Base-by-base conservation (phyloP, 345 rosid species). In the Populus davidiana region DNA sequence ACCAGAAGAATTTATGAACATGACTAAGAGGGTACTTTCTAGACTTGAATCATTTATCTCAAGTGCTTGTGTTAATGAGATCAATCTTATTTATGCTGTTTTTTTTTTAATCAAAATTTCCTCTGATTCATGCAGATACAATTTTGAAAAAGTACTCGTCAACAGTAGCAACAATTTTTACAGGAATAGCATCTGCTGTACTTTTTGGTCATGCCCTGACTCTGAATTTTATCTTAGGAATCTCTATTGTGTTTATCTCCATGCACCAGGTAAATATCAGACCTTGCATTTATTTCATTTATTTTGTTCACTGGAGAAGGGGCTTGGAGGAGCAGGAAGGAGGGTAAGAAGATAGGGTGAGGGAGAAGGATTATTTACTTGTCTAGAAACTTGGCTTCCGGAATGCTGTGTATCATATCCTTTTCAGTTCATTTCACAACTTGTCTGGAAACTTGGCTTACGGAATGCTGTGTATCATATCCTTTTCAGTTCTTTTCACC, bases 71-170 rank as follows among this genome's bases (percentile, higher is more conserved):
- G 62, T 43, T 43, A 43, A 43, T 13, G 13, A 43, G 47, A 3
- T n/a, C 62, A 56, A n/a, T n/a, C 27, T 2, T 23, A 56, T 56
- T 56, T n/a, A 8, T 56, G 62, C 62, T 21, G 13, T 4, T 33
- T 33, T 33, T 33, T 4, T n/a, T 56, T 56, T 21, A 56, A 56
- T 56, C 27, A 56, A n/a, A 56, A 56, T 56, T 56, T 56, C 62
- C 62, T 56, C 25, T 80, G 74, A 47, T 86, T 80, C 74, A 73
- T 83, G 74, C 90, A 95, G 99, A 95, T 85, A 91, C 99, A 81
- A 95, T 95, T 77, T 86, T 95, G 90, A 95, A 95, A 92, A 95
- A 95, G 86, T 95, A 95, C 89, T 95, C 98, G 36, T 95, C 99
- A 8, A 92, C 99, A 43, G 97, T 95, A 62, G 99, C 99, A 23